Evolutionary conservation across 2,329 filamentous ascomycete species (phyloP).

Genomic region (Xylariaceae sp.): DNA sequence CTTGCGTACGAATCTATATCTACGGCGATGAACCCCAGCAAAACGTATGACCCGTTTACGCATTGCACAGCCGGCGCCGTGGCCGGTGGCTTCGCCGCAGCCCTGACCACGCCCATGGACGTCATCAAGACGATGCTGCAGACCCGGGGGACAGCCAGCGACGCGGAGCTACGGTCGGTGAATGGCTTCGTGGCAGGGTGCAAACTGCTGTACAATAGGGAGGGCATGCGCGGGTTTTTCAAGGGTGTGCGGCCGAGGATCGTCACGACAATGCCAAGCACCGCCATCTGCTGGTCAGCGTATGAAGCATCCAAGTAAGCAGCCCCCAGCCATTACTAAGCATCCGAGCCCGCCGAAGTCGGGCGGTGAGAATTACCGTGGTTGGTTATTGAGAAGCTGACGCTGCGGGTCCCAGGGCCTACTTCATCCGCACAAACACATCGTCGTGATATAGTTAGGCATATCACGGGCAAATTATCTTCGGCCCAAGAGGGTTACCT

Average conservation of each 20-base stretch:
- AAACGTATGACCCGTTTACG: constrained; percentile 84
- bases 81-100: constrained; percentile 89
- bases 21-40: constrained; percentile 82
- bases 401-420: constrained; percentile 27
- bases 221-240: constrained; percentile 84
- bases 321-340: not conserved
- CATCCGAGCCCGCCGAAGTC: not conserved
- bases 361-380: not conserved
- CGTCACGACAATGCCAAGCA: constrained; percentile 96
- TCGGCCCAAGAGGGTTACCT: not conserved
- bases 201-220: constrained; percentile 73
- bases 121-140: constrained; percentile 98
- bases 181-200: constrained; percentile 77
- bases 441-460: constrained; percentile 21
- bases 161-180: constrained; percentile 79
- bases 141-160: constrained; percentile 78
- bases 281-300: constrained; percentile 95
- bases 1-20: constrained; percentile 97
- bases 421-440: constrained; percentile 34
- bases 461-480: not conserved
- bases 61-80: constrained; percentile 91
- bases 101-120: constrained; percentile 91
- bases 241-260: constrained; percentile 87
- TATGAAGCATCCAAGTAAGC: constrained; percentile 66
- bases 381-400: constrained; percentile 15